Conservation (phyloP, 2,329 filamentous ascomycete species). For the Penicillium sp. region DNA sequence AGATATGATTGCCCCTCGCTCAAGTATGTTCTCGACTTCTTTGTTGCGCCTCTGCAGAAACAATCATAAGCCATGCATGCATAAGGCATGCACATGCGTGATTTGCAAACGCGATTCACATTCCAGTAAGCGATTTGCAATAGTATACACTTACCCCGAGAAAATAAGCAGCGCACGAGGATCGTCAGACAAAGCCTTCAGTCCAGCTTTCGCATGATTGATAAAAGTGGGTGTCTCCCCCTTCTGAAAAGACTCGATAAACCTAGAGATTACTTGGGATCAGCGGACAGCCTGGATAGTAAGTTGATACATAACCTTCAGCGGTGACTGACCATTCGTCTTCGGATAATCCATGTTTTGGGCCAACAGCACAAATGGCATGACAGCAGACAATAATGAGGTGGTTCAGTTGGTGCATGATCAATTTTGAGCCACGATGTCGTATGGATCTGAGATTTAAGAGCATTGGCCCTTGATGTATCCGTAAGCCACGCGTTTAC, state of each 20-base stretch:
- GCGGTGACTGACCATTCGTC: slow-evolving; percentile 55
- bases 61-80: slow-evolving; percentile 10
- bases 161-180: slow-evolving; percentile 61
- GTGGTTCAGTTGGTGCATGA: slow-evolving; percentile 35
- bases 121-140: too few relatives aligned
- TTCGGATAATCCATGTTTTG: slow-evolving; percentile 54
- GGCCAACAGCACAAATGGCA: slow-evolving; percentile 69
- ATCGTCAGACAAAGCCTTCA: slow-evolving; percentile 54
- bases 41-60: slow-evolving; percentile 60
- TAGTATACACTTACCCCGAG: slow-evolving; percentile 62
- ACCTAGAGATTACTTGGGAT: slow-evolving; percentile 42
- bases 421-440: too few relatives aligned
- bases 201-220: slow-evolving; percentile 68
- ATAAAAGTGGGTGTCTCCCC: slow-evolving; percentile 79
- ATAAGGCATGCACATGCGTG: neutral
- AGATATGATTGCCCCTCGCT: slow-evolving; percentile 67
- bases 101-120: too few relatives aligned
- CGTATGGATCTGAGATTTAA: too few relatives aligned
- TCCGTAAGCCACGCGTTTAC: too few relatives aligned
- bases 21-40: slow-evolving; percentile 51
- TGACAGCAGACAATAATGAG: slow-evolving; percentile 84
- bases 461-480: too few relatives aligned
- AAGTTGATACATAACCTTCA: neutral
- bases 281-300: neutral
- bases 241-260: slow-evolving; percentile 74